Evolutionary conservation across 306 rosid species (phyloP).

Genomic region (Pyrus communis): DNA sequence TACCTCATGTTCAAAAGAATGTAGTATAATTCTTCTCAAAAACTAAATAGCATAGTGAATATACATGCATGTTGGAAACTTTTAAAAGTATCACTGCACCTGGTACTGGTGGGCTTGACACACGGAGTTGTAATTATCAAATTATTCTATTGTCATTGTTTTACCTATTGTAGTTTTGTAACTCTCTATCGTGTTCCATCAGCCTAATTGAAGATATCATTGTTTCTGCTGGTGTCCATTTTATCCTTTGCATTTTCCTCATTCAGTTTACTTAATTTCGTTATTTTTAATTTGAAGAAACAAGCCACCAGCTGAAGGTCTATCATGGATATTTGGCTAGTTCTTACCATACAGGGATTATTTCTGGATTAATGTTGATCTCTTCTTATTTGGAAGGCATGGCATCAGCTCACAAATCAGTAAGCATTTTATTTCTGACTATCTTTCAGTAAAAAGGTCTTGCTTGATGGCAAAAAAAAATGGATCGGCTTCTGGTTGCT

Average conservation of each 20-base stretch:
- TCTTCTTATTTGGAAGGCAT: conserved; percentile 67
- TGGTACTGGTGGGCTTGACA: neutral
- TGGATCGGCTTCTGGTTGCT: neutral
- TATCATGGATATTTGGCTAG: conserved; percentile 82
- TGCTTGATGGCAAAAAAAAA: neutral
- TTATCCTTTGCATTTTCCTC: neutral
- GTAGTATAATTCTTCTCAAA: too few species aligned
- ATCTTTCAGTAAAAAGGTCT: neutral
- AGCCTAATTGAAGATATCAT: neutral
- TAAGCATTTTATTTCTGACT: conserved; percentile 23
- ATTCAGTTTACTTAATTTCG: neutral
- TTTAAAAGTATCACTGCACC: neutral
- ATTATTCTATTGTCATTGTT: neutral
- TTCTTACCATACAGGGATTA: conserved; percentile 86
- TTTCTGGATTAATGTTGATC: conserved; percentile 75
- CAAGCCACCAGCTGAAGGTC: conserved; percentile 44
- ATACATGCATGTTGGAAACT: neutral
- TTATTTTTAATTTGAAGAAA: conserved; percentile 36
- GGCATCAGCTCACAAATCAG: conserved; percentile 53
- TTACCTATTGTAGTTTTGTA: neutral
- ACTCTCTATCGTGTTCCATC: neutral
- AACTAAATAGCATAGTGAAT: neutral
- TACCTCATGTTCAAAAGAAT: neutral
- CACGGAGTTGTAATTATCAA: too few species aligned
- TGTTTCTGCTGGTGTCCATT: neutral